Evolutionary conservation across 2,329 filamentous ascomycete genomes (phyloP), one percentile per base, ranked within the genome.

Genomic region (Orbilia oligospora): DNA sequence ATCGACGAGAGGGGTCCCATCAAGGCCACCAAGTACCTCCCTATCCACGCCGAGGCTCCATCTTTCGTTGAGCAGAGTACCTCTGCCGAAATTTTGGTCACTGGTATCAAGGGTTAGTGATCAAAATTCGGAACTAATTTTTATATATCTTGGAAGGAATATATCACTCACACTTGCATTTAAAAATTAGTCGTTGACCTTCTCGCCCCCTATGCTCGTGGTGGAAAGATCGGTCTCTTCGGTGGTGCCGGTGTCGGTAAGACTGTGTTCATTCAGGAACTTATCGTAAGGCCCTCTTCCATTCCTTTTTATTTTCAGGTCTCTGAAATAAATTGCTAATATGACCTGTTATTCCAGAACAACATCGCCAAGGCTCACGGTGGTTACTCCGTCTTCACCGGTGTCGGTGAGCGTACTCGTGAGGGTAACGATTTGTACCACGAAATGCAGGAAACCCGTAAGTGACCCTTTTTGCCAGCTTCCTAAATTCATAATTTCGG

Each of bases 391-490:
- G 96, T 99, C 86, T 99, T 99, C 92, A 97, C 94, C 86, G 96
- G 96, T 95, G 96, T 99, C 88, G 96, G 96, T 87, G 96, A 99
- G 92, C 95, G 96, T 90, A 99, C 96, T 86, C 96, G 96, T 93
- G 96, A 99, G 91, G 96, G 96, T 91, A 99, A 99, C 91, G 96
- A 99, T 91, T 88, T 99, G 90, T 99, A 99, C 92, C 95, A 99
- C 89, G 96, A 99, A 91, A 99, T 99, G 96, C 96, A 98, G 90
- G 95, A 99, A 89, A 99, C 96, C 83, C 93, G 81, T 81, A 81
- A 36, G 81, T 79, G 71, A 16, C 14, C n/a, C n/a, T 9, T 14
- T 64, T 18, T n/a, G 3, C 9, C 4, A 22, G n/a, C 53, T 48
- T 33, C 2, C 51, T 58, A 10, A 8, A 30, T 30, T 30, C 27